Percentiles rank a stretch among this genome's conserved stretches.
These are phyloP conservation scores for Dichotomocladium elegans DNA, from an alignment of 371 early-diverging fungal species.

Conservation along the genomic window DNA sequence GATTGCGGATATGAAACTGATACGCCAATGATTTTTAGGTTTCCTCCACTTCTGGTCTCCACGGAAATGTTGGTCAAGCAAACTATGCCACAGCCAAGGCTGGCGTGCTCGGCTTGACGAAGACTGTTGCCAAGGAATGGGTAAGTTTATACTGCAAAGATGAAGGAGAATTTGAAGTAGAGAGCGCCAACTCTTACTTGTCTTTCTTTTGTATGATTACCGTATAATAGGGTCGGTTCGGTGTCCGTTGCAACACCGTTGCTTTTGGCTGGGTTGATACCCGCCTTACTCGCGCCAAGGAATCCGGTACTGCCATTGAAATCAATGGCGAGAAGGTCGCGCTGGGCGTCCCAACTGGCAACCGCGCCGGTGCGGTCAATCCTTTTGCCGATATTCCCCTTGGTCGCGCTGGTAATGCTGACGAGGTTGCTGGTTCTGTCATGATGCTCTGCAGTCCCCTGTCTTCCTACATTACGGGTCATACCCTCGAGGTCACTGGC, in stretches of 20 bases:
- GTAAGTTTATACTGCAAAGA: conserved; percentile 4
- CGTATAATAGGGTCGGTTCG: conserved; percentile 35
- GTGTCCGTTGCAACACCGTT: conserved; percentile 64
- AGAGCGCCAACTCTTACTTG: background rate
- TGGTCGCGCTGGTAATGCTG: conserved; percentile 60
- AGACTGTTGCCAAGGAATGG: conserved; percentile 53
- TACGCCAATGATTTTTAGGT: conserved; percentile 48
- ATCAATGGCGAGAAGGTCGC: conserved; percentile 67
- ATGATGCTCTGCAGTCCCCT: conserved; percentile 64
- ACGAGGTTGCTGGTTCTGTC: conserved; percentile 66
- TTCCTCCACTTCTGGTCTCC: conserved; percentile 66
- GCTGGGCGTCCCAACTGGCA: conserved; percentile 63
- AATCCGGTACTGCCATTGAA: conserved; percentile 60
- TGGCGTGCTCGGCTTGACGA: conserved; percentile 55
- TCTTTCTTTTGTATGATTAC: no score
- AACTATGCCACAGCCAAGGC: conserved; percentile 49
- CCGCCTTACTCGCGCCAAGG: conserved; percentile 69
- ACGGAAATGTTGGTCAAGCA: conserved; percentile 66
- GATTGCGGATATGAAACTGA: no score
- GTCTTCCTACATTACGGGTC: conserved; percentile 59
- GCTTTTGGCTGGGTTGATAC: conserved; percentile 69
- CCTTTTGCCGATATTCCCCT: conserved; percentile 59
- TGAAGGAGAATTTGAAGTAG: background rate
- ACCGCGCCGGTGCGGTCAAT: conserved; percentile 37
- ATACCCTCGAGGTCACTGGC: conserved; percentile 67